Base-by-base conservation (phyloP, 2,329 filamentous ascomycete genomes). In the Dothiorella sarmentorum region DNA sequence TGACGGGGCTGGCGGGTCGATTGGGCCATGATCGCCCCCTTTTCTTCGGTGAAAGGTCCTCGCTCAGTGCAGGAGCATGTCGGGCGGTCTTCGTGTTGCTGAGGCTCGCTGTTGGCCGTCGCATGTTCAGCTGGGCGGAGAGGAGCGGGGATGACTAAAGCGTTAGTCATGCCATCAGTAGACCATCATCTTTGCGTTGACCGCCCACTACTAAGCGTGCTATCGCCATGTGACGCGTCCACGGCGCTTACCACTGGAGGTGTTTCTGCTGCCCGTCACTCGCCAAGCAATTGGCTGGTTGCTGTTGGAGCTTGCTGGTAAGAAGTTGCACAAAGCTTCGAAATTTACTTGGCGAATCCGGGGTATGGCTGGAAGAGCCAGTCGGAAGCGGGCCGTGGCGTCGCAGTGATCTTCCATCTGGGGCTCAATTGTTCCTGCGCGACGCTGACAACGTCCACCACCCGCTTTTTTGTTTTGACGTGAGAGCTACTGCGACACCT, bases 1-100 rank as follows among this genome's bases (percentile, higher is more conserved):
- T 59, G 57, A 20, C 57, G 57, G 29, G 57, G 40, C 15, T 45
- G 47, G 40, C 57, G 57, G 22, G 35, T 35, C 10, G 45, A 24
- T 38, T 52, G 56, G 44, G 56, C 56, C 56, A 59, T 59, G 31
- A 26, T n/a, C 6, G 17, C 38, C 29, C 33, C 49, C 22, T 11
- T n/a, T 37, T 53, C 31, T 5, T 7, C 11, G 43, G 29, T 26
- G 7, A 17, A 3, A 17, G 22, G 1, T 27, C 17, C 49, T n/a
- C n/a, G 29, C 22, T 40, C 33, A 53, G 49, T 24, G 17, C 33
- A 17, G 9, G 22, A 15, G 49, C 49, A 53, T 53, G 6, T 26
- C 45, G 5, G 47, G 31, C 13, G 18, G n/a, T 5, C 15, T 22
- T 27, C 7, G 49, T 27, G 49, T 6, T 5, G 47, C 47, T 22